Evolutionary conservation across 139 green algal genomes (phyloP).

Genomic region (Choricystis sp.): DNA sequence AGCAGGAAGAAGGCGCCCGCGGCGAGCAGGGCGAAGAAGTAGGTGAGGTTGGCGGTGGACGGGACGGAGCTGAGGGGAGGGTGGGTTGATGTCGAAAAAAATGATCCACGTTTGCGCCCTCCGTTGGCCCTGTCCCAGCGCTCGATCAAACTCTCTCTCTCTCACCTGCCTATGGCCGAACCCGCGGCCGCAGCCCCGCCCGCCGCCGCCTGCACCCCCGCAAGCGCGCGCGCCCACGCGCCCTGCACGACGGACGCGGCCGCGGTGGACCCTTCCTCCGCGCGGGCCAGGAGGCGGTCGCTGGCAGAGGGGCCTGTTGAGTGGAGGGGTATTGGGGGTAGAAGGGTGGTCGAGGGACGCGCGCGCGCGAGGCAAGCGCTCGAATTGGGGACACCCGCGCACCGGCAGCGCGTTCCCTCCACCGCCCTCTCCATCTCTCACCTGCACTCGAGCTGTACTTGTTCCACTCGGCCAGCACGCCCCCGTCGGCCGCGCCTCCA

Average conservation of each 20-base stretch:
- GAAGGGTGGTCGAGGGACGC: background rate
- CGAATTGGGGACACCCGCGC: no score
- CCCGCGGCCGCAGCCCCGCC: background rate
- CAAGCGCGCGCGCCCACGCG: no score
- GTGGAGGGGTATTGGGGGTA: background rate
- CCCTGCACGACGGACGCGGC: background rate
- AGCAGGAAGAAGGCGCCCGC: constrained; percentile 56
- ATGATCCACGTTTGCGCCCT: background rate
- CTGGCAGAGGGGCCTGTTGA: constrained; percentile 1
- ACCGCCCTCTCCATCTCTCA: background rate
- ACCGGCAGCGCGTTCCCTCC: no score
- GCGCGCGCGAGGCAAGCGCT: background rate
- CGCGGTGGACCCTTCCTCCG: constrained; percentile 16
- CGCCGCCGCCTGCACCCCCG: background rate
- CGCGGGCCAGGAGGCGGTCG: constrained; percentile 7
- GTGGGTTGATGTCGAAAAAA: background rate
- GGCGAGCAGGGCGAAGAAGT: constrained; percentile 44
- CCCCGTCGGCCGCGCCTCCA: no score
- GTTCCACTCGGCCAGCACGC: constrained; percentile 31
- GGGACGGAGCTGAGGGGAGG: constrained; percentile 18
- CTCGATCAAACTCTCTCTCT: no score
- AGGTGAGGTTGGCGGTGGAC: constrained; percentile 20
- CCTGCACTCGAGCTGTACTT: constrained; percentile 14
- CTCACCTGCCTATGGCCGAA: background rate
- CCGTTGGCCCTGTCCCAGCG: no score